Evolutionary conservation across 23 red algal genomes (phyloP).

Genomic region (Gracilariopsis chorda): DNA sequence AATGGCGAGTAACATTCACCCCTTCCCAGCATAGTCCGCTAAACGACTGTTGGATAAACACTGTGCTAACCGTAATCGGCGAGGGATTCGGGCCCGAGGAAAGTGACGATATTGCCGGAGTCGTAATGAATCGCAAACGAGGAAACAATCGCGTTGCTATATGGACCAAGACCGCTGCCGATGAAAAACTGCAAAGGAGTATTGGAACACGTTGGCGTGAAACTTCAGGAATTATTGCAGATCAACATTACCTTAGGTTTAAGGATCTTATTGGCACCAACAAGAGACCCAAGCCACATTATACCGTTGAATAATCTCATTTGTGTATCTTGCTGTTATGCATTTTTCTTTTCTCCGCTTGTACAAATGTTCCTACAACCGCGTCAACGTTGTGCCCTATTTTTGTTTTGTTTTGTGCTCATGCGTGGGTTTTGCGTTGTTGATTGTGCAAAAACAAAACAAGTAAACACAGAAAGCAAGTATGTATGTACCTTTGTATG

Average conservation of each 20-base stretch:
- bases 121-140: constrained; percentile 75
- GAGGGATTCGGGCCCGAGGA: constrained; percentile 83
- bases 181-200: constrained; percentile 58
- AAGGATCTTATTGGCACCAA: constrained; percentile 4
- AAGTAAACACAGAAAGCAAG: too few relatives aligned
- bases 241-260: constrained; percentile 12
- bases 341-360: too few relatives aligned
- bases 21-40: constrained; percentile 16
- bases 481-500: too few relatives aligned
- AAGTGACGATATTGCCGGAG: constrained; percentile 94
- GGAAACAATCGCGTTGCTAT: constrained; percentile 75
- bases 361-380: too few relatives aligned
- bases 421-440: too few relatives aligned
- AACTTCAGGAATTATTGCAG: background rate
- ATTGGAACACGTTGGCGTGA: constrained; percentile 77
- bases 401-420: too few relatives aligned
- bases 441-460: too few relatives aligned
- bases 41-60: constrained; percentile 90
- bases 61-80: constrained; percentile 75
- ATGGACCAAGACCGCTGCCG: constrained; percentile 77
- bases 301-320: background rate
- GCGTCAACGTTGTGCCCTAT: too few relatives aligned
- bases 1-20: constrained; percentile 73
- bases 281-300: background rate
- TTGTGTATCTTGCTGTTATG: too few relatives aligned